phyloP scores from a whole-genome alignment of 2,329 filamentous ascomycete genomes.

The Apiospora arundinis region DNA sequence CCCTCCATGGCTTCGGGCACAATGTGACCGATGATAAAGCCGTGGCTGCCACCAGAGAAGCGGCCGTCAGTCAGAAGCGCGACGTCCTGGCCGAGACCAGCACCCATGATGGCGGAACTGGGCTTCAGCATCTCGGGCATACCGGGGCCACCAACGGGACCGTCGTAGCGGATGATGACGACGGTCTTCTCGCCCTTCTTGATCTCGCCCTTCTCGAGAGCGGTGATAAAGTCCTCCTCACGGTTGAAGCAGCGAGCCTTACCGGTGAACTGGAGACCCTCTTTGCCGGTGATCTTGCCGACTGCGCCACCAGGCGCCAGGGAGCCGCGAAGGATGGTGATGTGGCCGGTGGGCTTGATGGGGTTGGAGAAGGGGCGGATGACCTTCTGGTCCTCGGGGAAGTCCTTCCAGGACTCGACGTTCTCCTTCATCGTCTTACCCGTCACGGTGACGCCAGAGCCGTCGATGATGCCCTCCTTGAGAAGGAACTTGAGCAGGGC shows the following conservation, averaged over 20 bases:
- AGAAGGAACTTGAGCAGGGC: conserved; percentile 87
- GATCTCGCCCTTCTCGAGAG: conserved; percentile 78
- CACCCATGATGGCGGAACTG: conserved; percentile 91
- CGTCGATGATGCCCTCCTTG: conserved; percentile 81
- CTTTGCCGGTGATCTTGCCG: conserved; percentile 94
- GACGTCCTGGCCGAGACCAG: conserved; percentile 77
- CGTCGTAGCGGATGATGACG: conserved; percentile 90
- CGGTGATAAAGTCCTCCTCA: conserved; percentile 79
- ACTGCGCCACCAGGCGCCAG: conserved; percentile 87
- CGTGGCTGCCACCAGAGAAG: conserved; percentile 83
- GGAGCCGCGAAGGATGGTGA: conserved; percentile 86
- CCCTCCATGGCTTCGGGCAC: conserved; percentile 87
- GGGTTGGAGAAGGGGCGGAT: conserved; percentile 82
- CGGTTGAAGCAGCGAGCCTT: conserved; percentile 85
- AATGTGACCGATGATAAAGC: conserved; percentile 87
- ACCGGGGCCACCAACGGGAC: conserved; percentile 89
- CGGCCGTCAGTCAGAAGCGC: conserved; percentile 77
- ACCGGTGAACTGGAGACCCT: conserved; percentile 82
- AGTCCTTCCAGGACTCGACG: conserved; percentile 74
- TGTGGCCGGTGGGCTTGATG: conserved; percentile 86
- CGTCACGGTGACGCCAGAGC: conserved; percentile 81
- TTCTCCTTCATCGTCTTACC: conserved; percentile 91
- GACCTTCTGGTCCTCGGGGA: conserved; percentile 79
- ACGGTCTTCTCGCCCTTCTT: conserved; percentile 89
- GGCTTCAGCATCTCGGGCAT: conserved; percentile 97